A percentile compares a stretch with the other conserved stretches of the same genome.
These are phyloP conservation scores for Pinus tabuliformis DNA, from an alignment of 75 land plant species.

Conservation along the genomic window DNA sequence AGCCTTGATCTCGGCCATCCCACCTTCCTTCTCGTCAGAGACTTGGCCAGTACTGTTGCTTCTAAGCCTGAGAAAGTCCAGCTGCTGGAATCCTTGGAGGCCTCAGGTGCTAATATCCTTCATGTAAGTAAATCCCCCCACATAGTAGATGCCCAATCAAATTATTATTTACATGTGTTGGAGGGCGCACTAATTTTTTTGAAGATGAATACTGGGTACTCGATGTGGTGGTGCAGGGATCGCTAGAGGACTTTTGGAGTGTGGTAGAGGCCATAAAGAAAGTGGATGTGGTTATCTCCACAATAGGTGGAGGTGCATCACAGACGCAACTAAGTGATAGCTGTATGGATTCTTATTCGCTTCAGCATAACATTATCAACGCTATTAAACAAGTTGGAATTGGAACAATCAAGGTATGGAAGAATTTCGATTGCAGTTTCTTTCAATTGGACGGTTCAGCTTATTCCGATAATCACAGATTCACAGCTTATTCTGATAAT, in stretches of 20 bases:
- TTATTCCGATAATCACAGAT: no score
- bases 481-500: no score
- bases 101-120: constrained; percentile 1
- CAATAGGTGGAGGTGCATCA: constrained; percentile 7
- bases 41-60: neutral
- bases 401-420: no score
- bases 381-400: no score
- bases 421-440: no score
- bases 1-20: constrained; percentile 48
- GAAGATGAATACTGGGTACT: neutral
- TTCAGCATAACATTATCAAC: no score
- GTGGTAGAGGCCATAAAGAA: constrained; percentile 17
- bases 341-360: no score
- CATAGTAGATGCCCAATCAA: neutral
- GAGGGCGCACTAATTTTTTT: neutral
- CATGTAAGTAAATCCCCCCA: neutral
- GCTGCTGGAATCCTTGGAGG: constrained; percentile 6
- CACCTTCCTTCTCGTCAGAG: constrained; percentile 43
- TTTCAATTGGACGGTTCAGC: no score
- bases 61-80: constrained; percentile 1
- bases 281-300: constrained; percentile 33
- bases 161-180: neutral
- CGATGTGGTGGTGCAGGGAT: constrained; percentile 5
- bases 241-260: constrained; percentile 15
- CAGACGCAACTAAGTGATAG: no score